Evolutionary conservation across 2,329 filamentous ascomycete genomes (phyloP), one percentile per base, ranked within the genome.

Genomic region (Cercospora sojina): DNA sequence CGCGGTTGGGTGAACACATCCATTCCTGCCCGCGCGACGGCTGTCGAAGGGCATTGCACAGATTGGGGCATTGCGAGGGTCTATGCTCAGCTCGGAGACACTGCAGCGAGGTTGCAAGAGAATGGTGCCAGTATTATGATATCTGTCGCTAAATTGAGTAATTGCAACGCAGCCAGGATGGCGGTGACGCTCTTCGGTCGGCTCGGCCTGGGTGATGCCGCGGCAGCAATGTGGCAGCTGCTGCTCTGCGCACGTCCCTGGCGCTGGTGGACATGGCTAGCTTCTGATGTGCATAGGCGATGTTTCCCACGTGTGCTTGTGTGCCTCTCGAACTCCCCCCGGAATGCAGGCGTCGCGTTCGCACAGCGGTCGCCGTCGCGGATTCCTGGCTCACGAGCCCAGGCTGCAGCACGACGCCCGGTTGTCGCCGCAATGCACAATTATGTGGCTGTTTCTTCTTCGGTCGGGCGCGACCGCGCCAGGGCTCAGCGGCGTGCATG

Each of bases 261-360:
- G 47, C 47, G 18, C n/a, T 9, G 27, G 27, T 56, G 27, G 27
- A n/a, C 53, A 55, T 55, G 27, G 27, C 53, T 55, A 53, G 59
- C 41, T 31, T 20, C 43, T 32, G 53, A n/a, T 8, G 53, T 56
- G 53, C 53, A 31, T 56, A 56, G 53, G 53, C 53, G 53, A 56
- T 56, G 53, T 23, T 27, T 56, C 53, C 27, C 53, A 56, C 29
- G 53, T 56, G 27, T 56, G 27, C 27, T 56, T 56, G 53, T 18
- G 53, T 9, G 16, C n/a, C 20, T 51, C 47, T 51, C 20, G 47
- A 51, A 25, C 47, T 51, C 47, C 47, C 47, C 47, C 47, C 47
- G 47, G 23, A 16, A 47, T 47, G 41, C 41, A 47, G 18, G 41
- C 35, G 35, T 38, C 35, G 35, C 35, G n/a, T 38, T 38, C 35